phyloP scores from a whole-genome alignment of 306 rosid species.

The Pterocarpus macrocarpus region DNA sequence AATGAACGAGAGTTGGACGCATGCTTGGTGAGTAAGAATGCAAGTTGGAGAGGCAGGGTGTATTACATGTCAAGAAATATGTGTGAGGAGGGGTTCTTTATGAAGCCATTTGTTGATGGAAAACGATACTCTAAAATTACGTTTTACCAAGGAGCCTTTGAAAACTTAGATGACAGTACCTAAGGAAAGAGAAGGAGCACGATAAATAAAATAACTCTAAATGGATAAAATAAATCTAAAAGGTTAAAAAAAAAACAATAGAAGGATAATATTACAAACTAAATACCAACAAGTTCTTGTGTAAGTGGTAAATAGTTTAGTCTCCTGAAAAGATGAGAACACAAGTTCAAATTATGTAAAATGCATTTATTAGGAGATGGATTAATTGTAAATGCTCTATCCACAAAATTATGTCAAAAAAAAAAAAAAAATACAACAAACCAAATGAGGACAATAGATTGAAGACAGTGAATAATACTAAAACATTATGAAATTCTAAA shows the following conservation, averaged over 20 bases:
- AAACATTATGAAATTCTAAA: constrained; percentile 4
- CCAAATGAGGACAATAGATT: background rate
- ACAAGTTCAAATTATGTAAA: too few relatives aligned
- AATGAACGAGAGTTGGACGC: constrained; percentile 4
- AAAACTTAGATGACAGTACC: background rate
- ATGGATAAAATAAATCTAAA: background rate
- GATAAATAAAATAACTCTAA: background rate
- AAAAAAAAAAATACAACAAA: too few relatives aligned
- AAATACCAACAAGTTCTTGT: too few relatives aligned
- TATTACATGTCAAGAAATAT: constrained; percentile 17
- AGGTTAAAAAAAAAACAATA: background rate
- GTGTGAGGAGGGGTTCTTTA: background rate
- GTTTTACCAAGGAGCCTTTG: constrained; percentile 12
- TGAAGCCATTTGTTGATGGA: constrained; percentile 11
- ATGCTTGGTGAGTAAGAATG: constrained; percentile 18
- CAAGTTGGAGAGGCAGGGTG: background rate
- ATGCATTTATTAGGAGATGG: too few relatives aligned
- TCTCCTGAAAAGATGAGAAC: too few relatives aligned
- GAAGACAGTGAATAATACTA: background rate
- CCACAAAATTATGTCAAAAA: too few relatives aligned
- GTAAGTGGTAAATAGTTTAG: too few relatives aligned
- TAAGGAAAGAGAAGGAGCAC: background rate
- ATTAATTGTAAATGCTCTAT: too few relatives aligned
- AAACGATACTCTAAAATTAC: background rate
- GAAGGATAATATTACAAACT: background rate